Percentiles rank a stretch among this genome's conserved stretches.
These are phyloP conservation scores for Neofusicoccum sp. DNA, from an alignment of 2,329 filamentous ascomycete species.

Conservation along the genomic window DNA sequence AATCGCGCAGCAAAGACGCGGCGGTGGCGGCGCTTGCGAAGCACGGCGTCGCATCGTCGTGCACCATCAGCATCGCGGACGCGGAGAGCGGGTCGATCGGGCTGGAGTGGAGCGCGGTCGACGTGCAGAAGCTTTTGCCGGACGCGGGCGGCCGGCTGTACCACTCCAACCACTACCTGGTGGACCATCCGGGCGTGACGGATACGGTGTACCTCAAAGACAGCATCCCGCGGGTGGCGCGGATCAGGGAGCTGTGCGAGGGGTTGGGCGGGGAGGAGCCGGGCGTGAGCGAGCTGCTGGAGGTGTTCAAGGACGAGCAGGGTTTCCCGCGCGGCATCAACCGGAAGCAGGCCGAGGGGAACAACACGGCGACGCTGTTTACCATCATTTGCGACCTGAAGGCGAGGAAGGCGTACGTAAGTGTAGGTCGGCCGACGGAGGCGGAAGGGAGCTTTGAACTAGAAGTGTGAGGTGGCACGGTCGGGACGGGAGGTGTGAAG, in stretches of 20 bases:
- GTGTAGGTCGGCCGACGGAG: conserved; percentile 32
- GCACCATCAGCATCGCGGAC: conserved; percentile 57
- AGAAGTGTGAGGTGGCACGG: conserved; percentile 17
- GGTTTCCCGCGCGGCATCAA: conserved; percentile 28
- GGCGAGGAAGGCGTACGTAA: conserved; percentile 30
- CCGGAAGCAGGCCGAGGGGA: conserved; percentile 19
- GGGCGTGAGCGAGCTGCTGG: conserved; percentile 28
- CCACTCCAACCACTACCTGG: conserved; percentile 46
- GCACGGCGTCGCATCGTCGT: conserved; percentile 52
- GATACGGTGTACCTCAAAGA: conserved; percentile 47
- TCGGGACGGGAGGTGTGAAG: too few species aligned
- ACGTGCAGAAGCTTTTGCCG: conserved; percentile 26
- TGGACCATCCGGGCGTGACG: conserved; percentile 36
- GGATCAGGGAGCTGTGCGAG: conserved; percentile 36
- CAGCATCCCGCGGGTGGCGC: conserved; percentile 35
- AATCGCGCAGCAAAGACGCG: conserved; percentile 48
- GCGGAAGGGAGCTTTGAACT: conserved; percentile 28
- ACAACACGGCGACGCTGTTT: conserved; percentile 25
- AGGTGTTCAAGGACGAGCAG: conserved; percentile 22
- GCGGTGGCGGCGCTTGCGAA: conserved; percentile 47
- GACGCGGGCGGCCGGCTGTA: conserved; percentile 27
- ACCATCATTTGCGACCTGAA: conserved; percentile 39
- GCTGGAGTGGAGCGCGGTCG: conserved; percentile 42
- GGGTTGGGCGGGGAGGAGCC: conserved; percentile 25
- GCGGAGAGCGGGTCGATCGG: conserved; percentile 42